Evolutionary conservation across 129 eudicot species (phyloP).

Genomic region (Apium graveolens): DNA sequence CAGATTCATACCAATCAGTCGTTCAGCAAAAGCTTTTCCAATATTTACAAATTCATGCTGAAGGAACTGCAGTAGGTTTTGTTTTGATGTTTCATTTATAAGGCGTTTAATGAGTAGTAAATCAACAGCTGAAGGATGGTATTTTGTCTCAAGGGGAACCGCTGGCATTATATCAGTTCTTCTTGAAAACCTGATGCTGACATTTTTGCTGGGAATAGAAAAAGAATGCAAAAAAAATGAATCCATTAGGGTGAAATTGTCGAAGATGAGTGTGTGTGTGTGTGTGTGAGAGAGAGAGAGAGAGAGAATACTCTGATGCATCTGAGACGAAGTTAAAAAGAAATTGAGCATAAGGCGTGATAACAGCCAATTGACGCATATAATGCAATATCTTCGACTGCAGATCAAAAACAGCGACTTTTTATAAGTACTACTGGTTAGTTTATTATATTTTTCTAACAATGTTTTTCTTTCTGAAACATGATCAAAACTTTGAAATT

Average conservation of each 20-base stretch:
- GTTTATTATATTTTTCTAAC: neutral
- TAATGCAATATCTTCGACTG: constrained; percentile 99
- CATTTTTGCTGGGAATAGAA: constrained; percentile 66
- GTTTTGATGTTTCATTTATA: constrained; percentile 82
- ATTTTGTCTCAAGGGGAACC: constrained; percentile 89
- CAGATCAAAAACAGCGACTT: constrained; percentile 15
- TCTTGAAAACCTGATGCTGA: constrained; percentile 78
- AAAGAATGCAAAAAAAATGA: neutral
- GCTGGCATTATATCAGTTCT: constrained; percentile 98
- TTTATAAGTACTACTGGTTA: neutral
- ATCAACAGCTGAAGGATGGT: constrained; percentile 99
- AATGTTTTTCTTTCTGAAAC: neutral
- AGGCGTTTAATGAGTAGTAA: constrained; percentile 90
- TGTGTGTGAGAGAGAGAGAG: neutral
- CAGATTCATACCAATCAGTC: constrained; percentile 65
- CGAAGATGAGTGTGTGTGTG: neutral
- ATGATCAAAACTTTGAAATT: neutral
- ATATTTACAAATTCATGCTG: constrained; percentile 98
- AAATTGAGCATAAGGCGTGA: constrained; percentile 96
- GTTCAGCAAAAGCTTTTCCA: constrained; percentile 84
- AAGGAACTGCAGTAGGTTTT: constrained; percentile 78
- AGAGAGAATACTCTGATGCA: constrained; percentile 61
- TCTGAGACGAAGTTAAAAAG: constrained; percentile 80
- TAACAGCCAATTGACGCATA: constrained; percentile 99
- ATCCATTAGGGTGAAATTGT: constrained; percentile 6